These are phyloP conservation scores for Gloeophyllum trabeum DNA, from an alignment of 768 basidiomycete species.

Conservation along the genomic window DNA sequence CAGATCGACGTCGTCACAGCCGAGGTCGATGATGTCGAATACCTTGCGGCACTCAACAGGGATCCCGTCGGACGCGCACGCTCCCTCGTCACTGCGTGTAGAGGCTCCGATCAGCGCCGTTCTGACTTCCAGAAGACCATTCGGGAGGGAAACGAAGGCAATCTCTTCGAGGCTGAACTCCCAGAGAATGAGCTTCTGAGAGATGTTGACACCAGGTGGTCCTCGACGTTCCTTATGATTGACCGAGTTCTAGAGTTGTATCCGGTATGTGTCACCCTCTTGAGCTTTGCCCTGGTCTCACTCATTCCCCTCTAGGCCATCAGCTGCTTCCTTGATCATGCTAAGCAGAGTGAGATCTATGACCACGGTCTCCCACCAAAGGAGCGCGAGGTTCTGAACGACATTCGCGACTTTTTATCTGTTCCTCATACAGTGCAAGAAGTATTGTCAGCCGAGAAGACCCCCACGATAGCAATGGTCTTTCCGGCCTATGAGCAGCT, in stretches of 20 bases:
- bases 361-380: neutral
- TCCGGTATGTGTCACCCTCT: constrained; percentile 13
- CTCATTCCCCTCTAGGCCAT: constrained; percentile 2
- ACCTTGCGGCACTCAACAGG: constrained; percentile 11
- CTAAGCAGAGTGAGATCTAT: neutral
- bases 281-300: neutral
- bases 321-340: constrained; percentile 1
- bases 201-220: constrained; percentile 24
- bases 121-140: constrained; percentile 16
- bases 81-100: constrained; percentile 18
- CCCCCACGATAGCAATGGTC: neutral
- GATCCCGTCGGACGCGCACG: constrained; percentile 16
- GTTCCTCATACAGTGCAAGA: constrained; percentile 18
- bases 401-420: constrained; percentile 18
- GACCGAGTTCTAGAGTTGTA: constrained; percentile 19
- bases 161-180: constrained; percentile 6
- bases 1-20: too few species aligned
- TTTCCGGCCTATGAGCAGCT: neutral
- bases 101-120: constrained; percentile 16
- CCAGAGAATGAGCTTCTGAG: constrained; percentile 15
- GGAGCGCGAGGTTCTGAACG: constrained; percentile 9
- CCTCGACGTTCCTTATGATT: constrained; percentile 23
- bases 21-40: constrained; percentile 7
- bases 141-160: constrained; percentile 13
- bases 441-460: neutral